Conservation (phyloP, 208 protist genomes). For the Leishmania arabica region DNA sequence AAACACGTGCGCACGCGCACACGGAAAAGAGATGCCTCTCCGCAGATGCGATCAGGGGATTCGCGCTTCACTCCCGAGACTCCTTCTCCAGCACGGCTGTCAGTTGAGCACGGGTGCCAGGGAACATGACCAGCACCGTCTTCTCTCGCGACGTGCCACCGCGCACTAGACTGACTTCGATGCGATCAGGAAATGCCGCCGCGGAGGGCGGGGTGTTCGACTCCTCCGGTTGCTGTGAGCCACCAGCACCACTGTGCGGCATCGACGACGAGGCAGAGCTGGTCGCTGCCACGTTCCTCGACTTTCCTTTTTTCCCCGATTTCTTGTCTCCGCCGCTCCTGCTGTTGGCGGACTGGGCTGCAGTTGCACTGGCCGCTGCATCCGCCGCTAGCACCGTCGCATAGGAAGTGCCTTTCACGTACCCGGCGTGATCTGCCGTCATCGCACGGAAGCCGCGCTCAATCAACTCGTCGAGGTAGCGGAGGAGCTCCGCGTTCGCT, state of each 20-base stretch:
- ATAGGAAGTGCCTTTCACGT: conserved; percentile 34
- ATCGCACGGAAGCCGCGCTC: conserved; percentile 38
- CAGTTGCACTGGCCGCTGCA: not conserved
- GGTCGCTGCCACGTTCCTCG: conserved; percentile 1
- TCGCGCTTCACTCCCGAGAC: conserved; percentile 5
- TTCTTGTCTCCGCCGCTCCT: conserved; percentile 7
- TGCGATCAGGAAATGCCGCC: conserved; percentile 20
- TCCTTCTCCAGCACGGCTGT: conserved; percentile 48
- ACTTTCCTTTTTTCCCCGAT: conserved; percentile 28
- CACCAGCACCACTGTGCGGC: not conserved
- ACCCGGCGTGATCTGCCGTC: conserved; percentile 11
- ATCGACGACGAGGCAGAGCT: not conserved
- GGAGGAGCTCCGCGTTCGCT: conserved; percentile 76
- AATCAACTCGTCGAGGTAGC: conserved; percentile 60
- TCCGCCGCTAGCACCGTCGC: conserved; percentile 15
- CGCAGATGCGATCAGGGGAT: not conserved
- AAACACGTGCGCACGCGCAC: not conserved
- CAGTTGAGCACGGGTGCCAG: conserved; percentile 60
- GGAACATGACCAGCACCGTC: conserved; percentile 53
- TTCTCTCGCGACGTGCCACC: conserved; percentile 67
- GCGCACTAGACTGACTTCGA: conserved; percentile 54
- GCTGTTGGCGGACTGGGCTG: not conserved
- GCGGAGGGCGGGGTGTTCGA: not conserved
- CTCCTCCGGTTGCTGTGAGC: not conserved
- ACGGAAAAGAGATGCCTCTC: not conserved